phyloP scores from a whole-genome alignment of 2,329 filamentous ascomycete genomes.

The Nannizziopsis barbatae region DNA sequence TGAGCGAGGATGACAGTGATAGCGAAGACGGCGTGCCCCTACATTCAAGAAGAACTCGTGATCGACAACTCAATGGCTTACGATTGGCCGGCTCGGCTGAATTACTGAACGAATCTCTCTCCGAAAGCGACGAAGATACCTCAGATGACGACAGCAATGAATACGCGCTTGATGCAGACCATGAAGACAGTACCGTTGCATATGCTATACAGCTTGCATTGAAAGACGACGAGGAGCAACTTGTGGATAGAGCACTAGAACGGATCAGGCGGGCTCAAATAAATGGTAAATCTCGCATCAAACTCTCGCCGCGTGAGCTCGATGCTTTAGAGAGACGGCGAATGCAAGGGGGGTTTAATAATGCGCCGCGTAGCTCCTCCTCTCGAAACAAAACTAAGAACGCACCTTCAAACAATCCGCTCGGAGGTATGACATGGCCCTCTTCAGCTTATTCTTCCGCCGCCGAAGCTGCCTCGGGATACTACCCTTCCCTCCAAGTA shows the following conservation, averaged over 20 bases:
- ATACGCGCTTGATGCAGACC: slow-evolving; percentile 33
- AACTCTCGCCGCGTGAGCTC: slow-evolving; percentile 67
- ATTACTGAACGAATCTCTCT: not conserved
- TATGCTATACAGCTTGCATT: slow-evolving; percentile 45
- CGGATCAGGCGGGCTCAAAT: slow-evolving; percentile 69
- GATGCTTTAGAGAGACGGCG: slow-evolving; percentile 65
- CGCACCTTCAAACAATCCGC: slow-evolving; percentile 19
- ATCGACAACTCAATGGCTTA: not conserved
- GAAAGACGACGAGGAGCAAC: slow-evolving; percentile 57
- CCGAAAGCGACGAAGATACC: slow-evolving; percentile 30
- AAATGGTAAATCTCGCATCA: slow-evolving; percentile 66
- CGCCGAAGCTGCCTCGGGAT: slow-evolving; percentile 39
- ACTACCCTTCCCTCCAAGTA: slow-evolving; percentile 26
- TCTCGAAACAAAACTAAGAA: slow-evolving; percentile 18
- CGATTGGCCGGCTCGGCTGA: not conserved
- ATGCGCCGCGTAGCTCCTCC: slow-evolving; percentile 13
- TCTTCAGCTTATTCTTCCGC: slow-evolving; percentile 40
- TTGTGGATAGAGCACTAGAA: slow-evolving; percentile 67
- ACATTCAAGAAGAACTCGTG: slow-evolving; percentile 1
- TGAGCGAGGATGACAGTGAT: slow-evolving; percentile 38
- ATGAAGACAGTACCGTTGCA: slow-evolving; percentile 32
- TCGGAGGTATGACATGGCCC: slow-evolving; percentile 7
- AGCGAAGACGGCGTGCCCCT: slow-evolving; percentile 29
- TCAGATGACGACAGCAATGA: slow-evolving; percentile 44
- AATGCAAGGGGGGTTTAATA: slow-evolving; percentile 33